phyloP scores from a whole-genome alignment of 1,284 basidiomycete species.

The Cystobasidiaceae sp. region DNA sequence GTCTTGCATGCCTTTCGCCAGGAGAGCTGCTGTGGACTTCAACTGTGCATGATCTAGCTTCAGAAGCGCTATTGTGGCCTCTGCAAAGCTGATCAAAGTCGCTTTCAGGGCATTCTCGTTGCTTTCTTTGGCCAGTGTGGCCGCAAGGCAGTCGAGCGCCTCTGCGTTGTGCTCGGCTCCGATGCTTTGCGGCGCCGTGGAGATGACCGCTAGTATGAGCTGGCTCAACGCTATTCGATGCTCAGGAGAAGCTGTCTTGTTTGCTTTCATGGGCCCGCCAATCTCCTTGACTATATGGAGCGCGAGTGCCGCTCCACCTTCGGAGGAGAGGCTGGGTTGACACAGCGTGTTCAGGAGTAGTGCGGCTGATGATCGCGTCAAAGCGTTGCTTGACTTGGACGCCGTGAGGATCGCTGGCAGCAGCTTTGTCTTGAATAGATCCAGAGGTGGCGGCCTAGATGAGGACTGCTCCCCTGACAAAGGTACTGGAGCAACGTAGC shows the following conservation, averaged over 20 bases:
- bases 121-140: constrained; percentile 72
- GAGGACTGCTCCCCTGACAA: not conserved
- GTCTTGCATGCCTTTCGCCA: constrained; percentile 44
- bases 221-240: constrained; percentile 75
- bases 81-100: constrained; percentile 56
- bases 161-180: not conserved
- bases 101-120: constrained; percentile 58
- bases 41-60: not conserved
- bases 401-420: constrained; percentile 62
- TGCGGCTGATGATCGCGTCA: constrained; percentile 59
- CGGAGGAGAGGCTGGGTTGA: constrained; percentile 34
- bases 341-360: constrained; percentile 60
- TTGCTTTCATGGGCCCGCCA: constrained; percentile 64
- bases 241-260: constrained; percentile 78
- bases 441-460: not conserved
- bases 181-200: constrained; percentile 22
- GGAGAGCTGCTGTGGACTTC: constrained; percentile 5
- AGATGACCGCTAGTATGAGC: constrained; percentile 59
- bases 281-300: constrained; percentile 58
- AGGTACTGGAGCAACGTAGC: constrained; percentile 3
- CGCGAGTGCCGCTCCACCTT: constrained; percentile 34
- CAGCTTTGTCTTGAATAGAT: constrained; percentile 56
- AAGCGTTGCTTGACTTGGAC: constrained; percentile 69
- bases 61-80: constrained; percentile 53
- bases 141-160: constrained; percentile 45